These are phyloP conservation scores for Poa annua DNA, from an alignment of 176 grass and related monocot species.

Conservation along the genomic window DNA sequence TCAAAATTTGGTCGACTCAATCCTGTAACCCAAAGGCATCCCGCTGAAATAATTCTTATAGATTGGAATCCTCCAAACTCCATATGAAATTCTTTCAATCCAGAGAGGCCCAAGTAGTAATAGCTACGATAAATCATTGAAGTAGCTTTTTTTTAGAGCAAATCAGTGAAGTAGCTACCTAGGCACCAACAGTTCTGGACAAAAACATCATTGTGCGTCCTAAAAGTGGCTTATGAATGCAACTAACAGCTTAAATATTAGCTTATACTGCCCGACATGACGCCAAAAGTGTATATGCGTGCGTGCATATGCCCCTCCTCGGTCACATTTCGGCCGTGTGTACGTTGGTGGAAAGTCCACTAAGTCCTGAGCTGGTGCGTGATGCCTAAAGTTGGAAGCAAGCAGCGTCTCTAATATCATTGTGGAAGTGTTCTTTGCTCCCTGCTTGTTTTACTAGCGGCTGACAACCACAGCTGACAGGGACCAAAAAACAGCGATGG, in stretches of 20 bases:
- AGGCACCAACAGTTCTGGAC: constrained; percentile 1
- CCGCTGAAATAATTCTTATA: no score
- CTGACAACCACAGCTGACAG: no score
- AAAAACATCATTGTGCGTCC: constrained; percentile 38
- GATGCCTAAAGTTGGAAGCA: constrained; percentile 24
- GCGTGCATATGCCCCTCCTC: neutral
- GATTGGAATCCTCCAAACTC: no score
- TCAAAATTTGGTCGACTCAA: no score
- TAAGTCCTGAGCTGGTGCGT: neutral
- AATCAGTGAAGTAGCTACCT: neutral
- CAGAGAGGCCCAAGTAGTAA: no score
- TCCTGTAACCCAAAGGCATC: no score
- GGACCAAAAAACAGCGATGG: no score
- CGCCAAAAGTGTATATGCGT: constrained; percentile 30
- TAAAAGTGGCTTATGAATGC: neutral
- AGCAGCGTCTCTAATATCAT: neutral
- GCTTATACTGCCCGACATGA: constrained; percentile 19
- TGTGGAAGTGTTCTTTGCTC: neutral
- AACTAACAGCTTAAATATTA: constrained; percentile 17
- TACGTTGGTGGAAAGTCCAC: constrained; percentile 45
- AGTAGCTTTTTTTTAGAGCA: neutral
- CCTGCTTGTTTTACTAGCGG: neutral
- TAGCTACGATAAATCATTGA: neutral
- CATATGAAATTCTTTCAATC: no score
- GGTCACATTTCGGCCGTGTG: neutral